phyloP scores from a whole-genome alignment of 768 basidiomycete genomes.

The Sutorius australiensis region DNA sequence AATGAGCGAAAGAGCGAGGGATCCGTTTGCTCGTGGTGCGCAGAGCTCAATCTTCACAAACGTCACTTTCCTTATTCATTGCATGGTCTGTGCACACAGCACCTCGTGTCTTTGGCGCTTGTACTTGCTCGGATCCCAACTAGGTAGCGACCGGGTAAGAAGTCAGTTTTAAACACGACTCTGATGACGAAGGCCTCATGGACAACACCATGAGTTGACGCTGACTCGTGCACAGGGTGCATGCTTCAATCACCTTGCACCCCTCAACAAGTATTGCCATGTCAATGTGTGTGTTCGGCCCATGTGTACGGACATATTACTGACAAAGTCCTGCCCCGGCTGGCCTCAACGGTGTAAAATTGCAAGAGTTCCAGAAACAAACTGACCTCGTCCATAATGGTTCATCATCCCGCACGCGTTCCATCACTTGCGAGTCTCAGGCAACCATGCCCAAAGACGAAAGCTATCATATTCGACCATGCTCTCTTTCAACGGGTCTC shows the following conservation, averaged over 20 bases:
- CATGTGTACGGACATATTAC: background rate
- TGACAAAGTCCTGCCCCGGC: slow-evolving; percentile 14
- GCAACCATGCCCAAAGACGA: slow-evolving; percentile 29
- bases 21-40: too few relatives aligned
- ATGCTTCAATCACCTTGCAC: slow-evolving; percentile 91
- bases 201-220: slow-evolving; percentile 99
- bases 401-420: slow-evolving; percentile 45
- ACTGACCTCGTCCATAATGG: slow-evolving; percentile 53
- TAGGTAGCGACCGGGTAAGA: too few relatives aligned
- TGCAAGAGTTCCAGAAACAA: slow-evolving; percentile 55
- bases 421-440: slow-evolving; percentile 36
- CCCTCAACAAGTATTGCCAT: slow-evolving; percentile 95
- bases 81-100: too few relatives aligned
- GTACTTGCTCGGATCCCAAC: too few relatives aligned
- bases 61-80: too few relatives aligned
- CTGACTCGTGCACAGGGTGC: slow-evolving; percentile 98
- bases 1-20: too few relatives aligned
- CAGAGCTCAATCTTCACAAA: too few relatives aligned
- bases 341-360: slow-evolving; percentile 30
- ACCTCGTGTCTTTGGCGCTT: too few relatives aligned
- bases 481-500: slow-evolving; percentile 35
- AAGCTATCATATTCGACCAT: slow-evolving; percentile 68
- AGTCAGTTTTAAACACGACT: too few relatives aligned
- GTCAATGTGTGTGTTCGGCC: slow-evolving; percentile 70
- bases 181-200: slow-evolving; percentile 90